Conservation (phyloP, 106 monocot species). For the Alisma plantagoaquatica region DNA sequence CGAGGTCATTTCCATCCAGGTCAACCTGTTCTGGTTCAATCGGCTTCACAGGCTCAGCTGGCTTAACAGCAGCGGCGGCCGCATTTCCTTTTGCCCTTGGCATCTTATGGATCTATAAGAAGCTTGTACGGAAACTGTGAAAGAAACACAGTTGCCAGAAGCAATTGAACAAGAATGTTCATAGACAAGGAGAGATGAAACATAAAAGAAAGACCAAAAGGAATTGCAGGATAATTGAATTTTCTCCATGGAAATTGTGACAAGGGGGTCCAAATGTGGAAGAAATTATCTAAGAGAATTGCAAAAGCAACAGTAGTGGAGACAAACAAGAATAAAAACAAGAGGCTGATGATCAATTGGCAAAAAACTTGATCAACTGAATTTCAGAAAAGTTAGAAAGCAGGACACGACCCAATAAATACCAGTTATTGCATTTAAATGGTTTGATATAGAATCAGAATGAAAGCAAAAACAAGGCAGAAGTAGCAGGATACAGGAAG, state of each 20-base stretch:
- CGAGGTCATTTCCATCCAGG: conserved; percentile 25
- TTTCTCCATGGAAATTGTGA: conserved; percentile 34
- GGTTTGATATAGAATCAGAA: conserved; percentile 12
- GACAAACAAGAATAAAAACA: conserved; percentile 35
- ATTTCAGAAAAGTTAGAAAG: conserved; percentile 26
- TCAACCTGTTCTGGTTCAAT: conserved; percentile 27
- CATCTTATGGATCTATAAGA: conserved; percentile 55
- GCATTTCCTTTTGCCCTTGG: conserved; percentile 41
- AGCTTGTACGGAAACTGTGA: conserved; percentile 64
- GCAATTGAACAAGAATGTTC: conserved; percentile 47
- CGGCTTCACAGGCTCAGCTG: conserved; percentile 29
- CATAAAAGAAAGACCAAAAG: conserved; percentile 55
- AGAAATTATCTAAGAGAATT: conserved; percentile 34
- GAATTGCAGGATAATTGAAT: conserved; percentile 46
- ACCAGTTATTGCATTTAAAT: no score
- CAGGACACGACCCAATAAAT: conserved; percentile 21
- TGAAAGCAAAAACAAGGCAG: conserved; percentile 18
- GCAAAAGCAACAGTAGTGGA: conserved; percentile 30
- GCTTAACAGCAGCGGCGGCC: conserved; percentile 26
- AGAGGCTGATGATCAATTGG: conserved; percentile 29
- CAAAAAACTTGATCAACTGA: conserved; percentile 26
- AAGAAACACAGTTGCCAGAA: conserved; percentile 58
- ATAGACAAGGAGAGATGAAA: conserved; percentile 31
- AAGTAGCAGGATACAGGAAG: background rate
- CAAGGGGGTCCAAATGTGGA: conserved; percentile 37